Evolutionary conservation across 225 moss, liverwort and hornwort genomes (phyloP).

Genomic region (Pseudisothecium myosuroides): DNA sequence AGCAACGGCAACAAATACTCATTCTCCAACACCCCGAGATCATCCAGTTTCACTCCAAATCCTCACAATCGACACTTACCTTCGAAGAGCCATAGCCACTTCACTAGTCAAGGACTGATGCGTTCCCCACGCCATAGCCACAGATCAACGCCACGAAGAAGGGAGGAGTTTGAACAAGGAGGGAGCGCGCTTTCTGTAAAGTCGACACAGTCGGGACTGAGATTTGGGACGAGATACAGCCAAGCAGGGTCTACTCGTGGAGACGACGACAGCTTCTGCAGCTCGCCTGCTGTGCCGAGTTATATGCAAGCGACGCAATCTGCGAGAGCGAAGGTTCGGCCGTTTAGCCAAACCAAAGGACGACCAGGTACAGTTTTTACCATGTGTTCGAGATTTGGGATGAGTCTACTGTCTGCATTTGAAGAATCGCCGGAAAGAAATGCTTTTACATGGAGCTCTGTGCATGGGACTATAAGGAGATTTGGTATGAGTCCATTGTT

Average conservation of each 20-base stretch:
- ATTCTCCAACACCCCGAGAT: conserved; percentile 2
- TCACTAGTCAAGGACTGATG: neutral
- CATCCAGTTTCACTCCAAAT: neutral
- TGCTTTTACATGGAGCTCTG: neutral
- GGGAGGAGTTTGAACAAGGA: conserved; percentile 60
- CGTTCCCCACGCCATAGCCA: neutral
- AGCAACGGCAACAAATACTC: neutral
- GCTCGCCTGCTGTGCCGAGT: conserved; percentile 88
- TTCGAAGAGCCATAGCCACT: neutral
- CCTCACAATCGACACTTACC: neutral
- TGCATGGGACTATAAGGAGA: neutral
- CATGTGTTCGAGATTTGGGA: neutral
- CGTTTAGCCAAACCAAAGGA: conserved; percentile 72
- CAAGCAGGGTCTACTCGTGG: conserved; percentile 56
- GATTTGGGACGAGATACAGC: conserved; percentile 78
- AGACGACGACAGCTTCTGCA: conserved; percentile 76
- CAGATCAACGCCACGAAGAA: neutral
- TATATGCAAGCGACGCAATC: conserved; percentile 98
- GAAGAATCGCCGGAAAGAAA: neutral
- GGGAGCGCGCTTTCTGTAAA: conserved; percentile 56
- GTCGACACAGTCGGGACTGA: conserved; percentile 48
- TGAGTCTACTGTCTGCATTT: neutral
- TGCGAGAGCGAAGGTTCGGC: conserved; percentile 77
- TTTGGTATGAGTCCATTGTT: neutral
- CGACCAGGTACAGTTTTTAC: conserved; percentile 38